phyloP scores from a whole-genome alignment of 1,139 yeast species.

The Pneumocystis jirovecii region DNA sequence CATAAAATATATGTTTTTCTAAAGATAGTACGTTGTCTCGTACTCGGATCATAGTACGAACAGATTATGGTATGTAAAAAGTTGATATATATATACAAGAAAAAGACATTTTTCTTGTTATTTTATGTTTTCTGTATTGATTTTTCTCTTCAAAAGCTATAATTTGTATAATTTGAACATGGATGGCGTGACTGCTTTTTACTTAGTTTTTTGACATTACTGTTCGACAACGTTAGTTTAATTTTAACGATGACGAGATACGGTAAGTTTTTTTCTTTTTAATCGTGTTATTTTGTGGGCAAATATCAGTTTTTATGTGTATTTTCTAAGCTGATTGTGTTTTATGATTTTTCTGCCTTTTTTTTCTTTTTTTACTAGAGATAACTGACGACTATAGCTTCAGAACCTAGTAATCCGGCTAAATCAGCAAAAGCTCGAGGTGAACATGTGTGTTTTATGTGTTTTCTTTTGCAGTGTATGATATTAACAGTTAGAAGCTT shows the following conservation, averaged over 20 bases:
- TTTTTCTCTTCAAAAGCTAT: not conserved
- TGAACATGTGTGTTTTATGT: constrained; percentile 58
- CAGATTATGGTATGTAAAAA: no score
- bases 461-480: constrained; percentile 10
- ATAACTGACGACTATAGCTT: constrained; percentile 2
- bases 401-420: constrained; percentile 64
- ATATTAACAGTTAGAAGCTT: constrained; percentile 45
- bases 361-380: not conserved
- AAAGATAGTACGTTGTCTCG: not conserved
- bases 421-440: constrained; percentile 99
- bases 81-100: no score
- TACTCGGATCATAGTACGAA: not conserved
- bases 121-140: not conserved
- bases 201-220: not conserved
- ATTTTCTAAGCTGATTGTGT: not conserved
- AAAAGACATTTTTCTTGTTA: no score
- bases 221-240: not conserved
- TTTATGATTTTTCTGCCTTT: not conserved
- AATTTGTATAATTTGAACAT: no score
- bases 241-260: not conserved
- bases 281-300: no score
- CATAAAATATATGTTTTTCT: not conserved
- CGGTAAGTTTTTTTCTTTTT: not conserved
- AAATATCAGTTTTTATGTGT: no score
- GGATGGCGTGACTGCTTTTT: not conserved